Evolutionary conservation across 441 rosid genomes (phyloP).

Genomic region (Kokia cookei): DNA sequence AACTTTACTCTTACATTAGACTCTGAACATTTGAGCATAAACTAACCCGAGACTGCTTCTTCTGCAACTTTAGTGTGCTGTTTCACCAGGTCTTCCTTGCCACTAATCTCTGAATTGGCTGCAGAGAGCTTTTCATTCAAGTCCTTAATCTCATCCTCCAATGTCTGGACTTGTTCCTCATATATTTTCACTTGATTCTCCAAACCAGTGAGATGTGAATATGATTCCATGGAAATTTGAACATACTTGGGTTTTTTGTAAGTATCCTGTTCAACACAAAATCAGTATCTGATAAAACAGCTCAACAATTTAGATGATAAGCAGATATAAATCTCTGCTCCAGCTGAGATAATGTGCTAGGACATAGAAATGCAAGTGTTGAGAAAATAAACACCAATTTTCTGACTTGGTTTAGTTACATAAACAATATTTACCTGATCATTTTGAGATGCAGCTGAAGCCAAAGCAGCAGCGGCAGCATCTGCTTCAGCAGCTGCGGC

Average conservation of each 20-base stretch:
- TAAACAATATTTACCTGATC: conserved; percentile 38
- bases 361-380: neutral
- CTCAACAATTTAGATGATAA: neutral
- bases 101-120: conserved; percentile 59
- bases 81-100: conserved; percentile 78
- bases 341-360: neutral
- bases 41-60: conserved; percentile 89
- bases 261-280: conserved; percentile 43
- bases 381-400: neutral
- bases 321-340: neutral
- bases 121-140: conserved; percentile 61
- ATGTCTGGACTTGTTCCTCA: conserved; percentile 44
- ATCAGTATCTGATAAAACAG: neutral
- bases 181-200: conserved; percentile 61
- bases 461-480: conserved; percentile 10
- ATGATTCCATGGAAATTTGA: conserved; percentile 88
- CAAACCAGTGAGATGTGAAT: conserved; percentile 60
- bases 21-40: neutral
- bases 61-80: conserved; percentile 97
- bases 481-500: conserved; percentile 31
- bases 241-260: conserved; percentile 73
- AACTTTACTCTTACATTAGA: neutral
- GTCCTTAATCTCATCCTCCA: conserved; percentile 67
- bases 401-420: neutral
- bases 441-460: conserved; percentile 36